Evolutionary conservation across 2,329 filamentous ascomycete genomes (phyloP), one percentile per base, ranked within the genome.

Genomic region (Xylariaceae sp.): DNA sequence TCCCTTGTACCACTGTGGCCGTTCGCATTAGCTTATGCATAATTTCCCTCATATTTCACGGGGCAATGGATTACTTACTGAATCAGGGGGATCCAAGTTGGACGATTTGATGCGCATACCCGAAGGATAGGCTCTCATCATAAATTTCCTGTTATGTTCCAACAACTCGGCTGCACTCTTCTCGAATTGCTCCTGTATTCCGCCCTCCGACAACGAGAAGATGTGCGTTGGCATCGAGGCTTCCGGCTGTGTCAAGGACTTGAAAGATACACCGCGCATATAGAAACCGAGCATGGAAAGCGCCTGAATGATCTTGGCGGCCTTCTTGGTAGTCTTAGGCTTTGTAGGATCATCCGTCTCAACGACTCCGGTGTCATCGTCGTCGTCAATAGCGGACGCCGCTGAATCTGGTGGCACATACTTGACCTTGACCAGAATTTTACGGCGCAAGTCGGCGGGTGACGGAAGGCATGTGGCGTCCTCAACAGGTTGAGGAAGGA

Each of bases 111-210:
- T 86, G 5, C 92, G 85, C 59, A 92, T 80, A 1, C 90, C 90
- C 42, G 89, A 91, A 0, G 92, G 93, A 68, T 96, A 97, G 0
- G 90, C 88, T 15, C 93, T 85, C 89, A 97, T 92, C 67, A 97
- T 78, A 69, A 84, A 93, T 66, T 85, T 78, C 57, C 84, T 83
- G 74, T 97, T 97, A 76, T 97, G 92, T 39, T 85, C 78, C 71
- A 96, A 92, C 6, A 97, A 79, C 1, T 73, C 74, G 8, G 68
- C 64, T 4, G 75, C 73, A 52, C 80, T 73, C 69, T 80, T 79
- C 64, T 79, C 75, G 64, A 83, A 79, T 53, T 83, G 76, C 57
- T 83, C 80, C 51, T 89, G 82, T 55, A 97, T 82, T 56, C 79
- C 79, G 64, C 79, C 81, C 72, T 88, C 85, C 0, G 82, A 83